phyloP scores from a whole-genome alignment of 306 rosid genomes.

The Malus asiatica region DNA sequence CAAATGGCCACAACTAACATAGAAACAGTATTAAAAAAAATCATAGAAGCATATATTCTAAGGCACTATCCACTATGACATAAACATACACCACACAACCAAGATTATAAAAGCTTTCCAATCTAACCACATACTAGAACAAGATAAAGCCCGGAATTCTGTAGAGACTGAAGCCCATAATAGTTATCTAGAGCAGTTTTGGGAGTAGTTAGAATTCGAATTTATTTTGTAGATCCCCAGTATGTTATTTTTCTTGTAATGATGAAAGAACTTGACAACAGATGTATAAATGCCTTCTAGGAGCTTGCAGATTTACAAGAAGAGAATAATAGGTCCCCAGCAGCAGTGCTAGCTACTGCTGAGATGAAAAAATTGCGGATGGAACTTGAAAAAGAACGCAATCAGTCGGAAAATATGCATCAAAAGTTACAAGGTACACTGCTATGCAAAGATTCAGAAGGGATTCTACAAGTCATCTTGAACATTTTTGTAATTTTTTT shows the following conservation, averaged over 20 bases:
- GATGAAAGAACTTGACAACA: slow-evolving; percentile 91
- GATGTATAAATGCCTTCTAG: slow-evolving; percentile 99
- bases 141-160: neutral
- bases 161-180: neutral
- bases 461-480: neutral
- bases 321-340: slow-evolving; percentile 40
- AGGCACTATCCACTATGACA: neutral
- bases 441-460: slow-evolving; percentile 12
- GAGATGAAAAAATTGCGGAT: slow-evolving; percentile 52
- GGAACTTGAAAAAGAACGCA: slow-evolving; percentile 61
- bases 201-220: neutral
- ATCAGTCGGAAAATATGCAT: slow-evolving; percentile 40
- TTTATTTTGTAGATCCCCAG: neutral
- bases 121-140: neutral
- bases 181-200: neutral
- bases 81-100: neutral
- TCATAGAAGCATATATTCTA: neutral
- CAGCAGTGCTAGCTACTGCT: slow-evolving; percentile 31
- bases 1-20: neutral
- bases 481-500: slow-evolving; percentile 1
- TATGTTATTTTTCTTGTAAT: slow-evolving; percentile 40
- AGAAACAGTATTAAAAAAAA: neutral
- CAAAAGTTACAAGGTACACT: slow-evolving; percentile 48
- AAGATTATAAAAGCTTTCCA: neutral
- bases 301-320: slow-evolving; percentile 75